Percentiles rank a stretch among this genome's conserved stretches.
Evolutionary conservation across 768 basidiomycete species (phyloP).

Genomic region (Tremella fuciformis): DNA sequence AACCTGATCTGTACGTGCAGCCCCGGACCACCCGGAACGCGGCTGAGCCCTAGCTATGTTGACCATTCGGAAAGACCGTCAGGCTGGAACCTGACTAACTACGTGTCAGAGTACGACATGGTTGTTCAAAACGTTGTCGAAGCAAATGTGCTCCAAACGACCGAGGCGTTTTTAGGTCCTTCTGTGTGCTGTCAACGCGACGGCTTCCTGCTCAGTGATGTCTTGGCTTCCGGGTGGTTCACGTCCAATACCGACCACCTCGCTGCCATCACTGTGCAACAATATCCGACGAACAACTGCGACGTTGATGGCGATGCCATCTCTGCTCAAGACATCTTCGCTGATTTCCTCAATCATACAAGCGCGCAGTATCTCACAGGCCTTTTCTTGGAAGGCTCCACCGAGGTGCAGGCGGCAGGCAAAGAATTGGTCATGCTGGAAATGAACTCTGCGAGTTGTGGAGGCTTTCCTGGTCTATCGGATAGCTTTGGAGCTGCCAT

Average conservation of each 20-base stretch:
- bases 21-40: too few relatives aligned
- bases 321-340: constrained; percentile 55
- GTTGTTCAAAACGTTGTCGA: constrained; percentile 55
- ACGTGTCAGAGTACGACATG: constrained; percentile 58
- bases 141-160: constrained; percentile 52
- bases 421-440: constrained; percentile 65
- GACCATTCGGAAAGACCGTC: constrained; percentile 42
- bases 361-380: constrained; percentile 57
- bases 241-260: constrained; percentile 39
- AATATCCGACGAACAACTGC: constrained; percentile 53
- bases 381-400: constrained; percentile 57
- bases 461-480: constrained; percentile 59
- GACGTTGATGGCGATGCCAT: constrained; percentile 41
- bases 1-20: constrained; percentile 65
- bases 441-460: constrained; percentile 62
- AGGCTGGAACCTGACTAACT: constrained; percentile 54
- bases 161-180: constrained; percentile 62
- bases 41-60: constrained; percentile 30
- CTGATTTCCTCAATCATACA: constrained; percentile 63
- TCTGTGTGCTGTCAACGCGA: constrained; percentile 58
- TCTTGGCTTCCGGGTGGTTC: constrained; percentile 50
- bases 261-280: constrained; percentile 49
- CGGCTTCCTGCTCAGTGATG: constrained; percentile 57
- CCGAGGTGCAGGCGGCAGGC: constrained; percentile 52
- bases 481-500: constrained; percentile 63